Conservation (phyloP, 2,329 filamentous ascomycete genomes). For the Colletotrichum simmondsii region DNA sequence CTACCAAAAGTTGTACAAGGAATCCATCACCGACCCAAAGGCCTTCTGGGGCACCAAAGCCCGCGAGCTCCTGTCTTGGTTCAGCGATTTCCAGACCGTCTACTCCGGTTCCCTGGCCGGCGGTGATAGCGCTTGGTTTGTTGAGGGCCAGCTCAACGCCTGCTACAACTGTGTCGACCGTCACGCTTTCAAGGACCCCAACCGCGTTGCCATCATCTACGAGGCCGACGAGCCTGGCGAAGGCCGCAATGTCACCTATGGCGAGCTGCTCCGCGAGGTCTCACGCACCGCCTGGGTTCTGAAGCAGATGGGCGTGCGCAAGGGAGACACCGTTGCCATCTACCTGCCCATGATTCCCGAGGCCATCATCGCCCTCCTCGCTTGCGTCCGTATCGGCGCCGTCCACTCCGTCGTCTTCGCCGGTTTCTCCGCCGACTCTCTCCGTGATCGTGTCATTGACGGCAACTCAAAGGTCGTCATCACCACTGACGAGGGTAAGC, state of each 20-base stretch:
- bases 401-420: slow-evolving; percentile 98
- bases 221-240: slow-evolving; percentile 92
- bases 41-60: slow-evolving; percentile 91
- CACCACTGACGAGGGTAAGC: slow-evolving; percentile 97
- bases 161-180: slow-evolving; percentile 98
- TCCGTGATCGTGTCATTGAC: slow-evolving; percentile 94
- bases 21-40: slow-evolving; percentile 90
- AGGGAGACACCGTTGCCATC: slow-evolving; percentile 96
- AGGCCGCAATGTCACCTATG: slow-evolving; percentile 91
- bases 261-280: slow-evolving; percentile 92
- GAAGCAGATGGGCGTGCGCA: slow-evolving; percentile 95
- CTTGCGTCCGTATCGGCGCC: slow-evolving; percentile 91
- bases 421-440: slow-evolving; percentile 95
- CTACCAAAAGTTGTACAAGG: slow-evolving; percentile 75
- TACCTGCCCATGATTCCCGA: slow-evolving; percentile 99
- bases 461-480: slow-evolving; percentile 93
- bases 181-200: slow-evolving; percentile 92
- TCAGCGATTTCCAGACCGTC: slow-evolving; percentile 91
- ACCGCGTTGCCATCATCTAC: slow-evolving; percentile 97
- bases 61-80: slow-evolving; percentile 90
- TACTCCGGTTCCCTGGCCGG: slow-evolving; percentile 78
- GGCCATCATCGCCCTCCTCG: slow-evolving; percentile 89
- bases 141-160: slow-evolving; percentile 93
- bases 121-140: slow-evolving; percentile 94
- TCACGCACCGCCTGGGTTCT: slow-evolving; percentile 88